Percentiles rank a stretch among this genome's conserved stretches.
Conservation (phyloP, 2,329 filamentous ascomycete species). For the Sphaerulina populicola region DNA sequence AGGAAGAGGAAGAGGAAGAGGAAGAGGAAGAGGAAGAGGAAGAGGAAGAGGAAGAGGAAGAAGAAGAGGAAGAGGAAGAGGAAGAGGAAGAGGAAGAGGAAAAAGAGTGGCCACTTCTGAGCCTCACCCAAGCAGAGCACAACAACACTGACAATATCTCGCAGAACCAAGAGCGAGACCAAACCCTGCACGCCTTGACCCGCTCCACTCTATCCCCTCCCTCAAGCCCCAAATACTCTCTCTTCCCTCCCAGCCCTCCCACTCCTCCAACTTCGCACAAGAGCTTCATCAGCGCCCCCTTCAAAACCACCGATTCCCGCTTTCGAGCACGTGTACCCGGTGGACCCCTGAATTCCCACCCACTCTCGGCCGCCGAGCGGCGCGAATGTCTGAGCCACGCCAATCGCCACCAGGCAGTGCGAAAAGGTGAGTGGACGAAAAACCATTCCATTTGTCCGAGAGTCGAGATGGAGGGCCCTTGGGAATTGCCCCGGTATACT, state of each 20-base stretch:
- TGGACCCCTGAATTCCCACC: not conserved
- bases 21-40: not conserved
- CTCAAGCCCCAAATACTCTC: not conserved
- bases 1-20: not conserved
- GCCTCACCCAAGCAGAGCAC: not conserved
- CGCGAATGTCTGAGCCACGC: not conserved
- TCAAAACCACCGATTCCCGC: not conserved
- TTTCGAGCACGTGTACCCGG: not conserved
- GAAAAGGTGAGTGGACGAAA: not conserved
- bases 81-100: not conserved
- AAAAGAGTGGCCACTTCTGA: not conserved
- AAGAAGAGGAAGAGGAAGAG: too few relatives aligned
- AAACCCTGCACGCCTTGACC: not conserved
- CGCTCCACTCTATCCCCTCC: not conserved
- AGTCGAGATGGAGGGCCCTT: not conserved
- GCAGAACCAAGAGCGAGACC: not conserved
- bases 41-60: too few relatives aligned
- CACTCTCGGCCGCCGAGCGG: not conserved
- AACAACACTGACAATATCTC: not conserved
- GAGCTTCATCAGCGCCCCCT: not conserved
- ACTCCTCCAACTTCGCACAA: not conserved
- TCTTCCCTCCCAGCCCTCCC: not conserved
- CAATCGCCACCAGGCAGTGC: not conserved
- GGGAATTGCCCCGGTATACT: not conserved
- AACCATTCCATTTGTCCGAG: not conserved